These are phyloP conservation scores for Sporobolus alterniflorus DNA, from an alignment of 202 grass and related monocot genomes.

Conservation along the genomic window DNA sequence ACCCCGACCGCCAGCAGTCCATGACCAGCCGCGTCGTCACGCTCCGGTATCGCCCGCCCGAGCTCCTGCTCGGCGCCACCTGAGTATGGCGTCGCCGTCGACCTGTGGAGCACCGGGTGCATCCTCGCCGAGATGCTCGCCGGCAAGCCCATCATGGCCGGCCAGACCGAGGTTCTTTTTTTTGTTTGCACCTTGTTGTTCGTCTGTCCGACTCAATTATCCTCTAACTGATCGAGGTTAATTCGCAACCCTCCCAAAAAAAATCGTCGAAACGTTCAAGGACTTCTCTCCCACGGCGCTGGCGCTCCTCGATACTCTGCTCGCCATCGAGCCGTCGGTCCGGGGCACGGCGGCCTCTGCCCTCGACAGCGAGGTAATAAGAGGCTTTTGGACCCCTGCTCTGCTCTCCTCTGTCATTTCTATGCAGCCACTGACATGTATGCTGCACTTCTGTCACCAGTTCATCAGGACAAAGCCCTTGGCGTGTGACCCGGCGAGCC, in stretches of 20 bases:
- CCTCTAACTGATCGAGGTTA: neutral
- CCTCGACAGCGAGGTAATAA: slow-evolving; percentile 62
- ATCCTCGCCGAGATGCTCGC: too few species aligned
- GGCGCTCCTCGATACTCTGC: slow-evolving; percentile 64
- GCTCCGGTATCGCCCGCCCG: too few species aligned
- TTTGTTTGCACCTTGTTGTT: too few species aligned
- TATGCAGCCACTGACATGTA: neutral
- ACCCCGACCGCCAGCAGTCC: too few species aligned
- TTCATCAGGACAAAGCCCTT: slow-evolving; percentile 64
- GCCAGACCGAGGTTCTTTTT: slow-evolving; percentile 55
- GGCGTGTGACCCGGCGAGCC: slow-evolving; percentile 69
- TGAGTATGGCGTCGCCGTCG: too few species aligned
- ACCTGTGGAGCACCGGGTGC: too few species aligned
- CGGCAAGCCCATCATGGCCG: slow-evolving; percentile 69
- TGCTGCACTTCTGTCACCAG: slow-evolving; percentile 27
- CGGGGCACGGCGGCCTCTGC: slow-evolving; percentile 58
- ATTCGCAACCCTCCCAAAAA: too few species aligned
- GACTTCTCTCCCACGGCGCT: slow-evolving; percentile 63
- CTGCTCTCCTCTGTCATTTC: neutral
- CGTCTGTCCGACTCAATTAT: neutral
- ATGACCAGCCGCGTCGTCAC: too few species aligned
- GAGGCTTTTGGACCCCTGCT: too few species aligned
- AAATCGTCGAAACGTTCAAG: slow-evolving; percentile 67
- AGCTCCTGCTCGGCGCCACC: too few species aligned
- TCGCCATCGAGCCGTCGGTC: slow-evolving; percentile 75